Conservation (phyloP, 306 rosid genomes). For the Cyclanthera cordifolia region DNA sequence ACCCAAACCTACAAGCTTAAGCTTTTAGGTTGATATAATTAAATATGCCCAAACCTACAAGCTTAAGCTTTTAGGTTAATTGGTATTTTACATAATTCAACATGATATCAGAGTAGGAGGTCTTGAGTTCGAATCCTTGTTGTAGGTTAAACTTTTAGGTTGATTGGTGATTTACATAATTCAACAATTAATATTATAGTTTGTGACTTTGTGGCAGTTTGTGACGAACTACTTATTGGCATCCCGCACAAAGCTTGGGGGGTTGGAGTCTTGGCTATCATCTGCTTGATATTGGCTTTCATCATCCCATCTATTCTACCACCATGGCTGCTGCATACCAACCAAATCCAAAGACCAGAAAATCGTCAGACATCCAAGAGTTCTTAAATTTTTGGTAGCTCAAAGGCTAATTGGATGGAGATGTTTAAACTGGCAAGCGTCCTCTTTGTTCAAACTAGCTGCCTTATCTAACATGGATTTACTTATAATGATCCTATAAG, state of each 20-base stretch:
- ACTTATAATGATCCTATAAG: background rate
- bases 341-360: conserved; percentile 16
- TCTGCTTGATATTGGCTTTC: conserved; percentile 54
- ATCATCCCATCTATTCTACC: conserved; percentile 48
- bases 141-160: no score
- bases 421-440: background rate
- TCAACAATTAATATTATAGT: background rate
- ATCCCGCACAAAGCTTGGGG: conserved; percentile 78
- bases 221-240: conserved; percentile 66
- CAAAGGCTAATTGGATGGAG: background rate
- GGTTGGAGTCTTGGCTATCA: conserved; percentile 45
- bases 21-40: no score
- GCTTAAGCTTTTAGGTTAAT: no score
- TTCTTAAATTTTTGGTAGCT: conserved; percentile 23
- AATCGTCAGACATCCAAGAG: conserved; percentile 28
- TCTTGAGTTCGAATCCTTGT: no score
- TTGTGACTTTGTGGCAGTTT: conserved; percentile 32
- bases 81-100: no score
- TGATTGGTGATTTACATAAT: no score
- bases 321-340: conserved; percentile 35
- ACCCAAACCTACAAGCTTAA: no score
- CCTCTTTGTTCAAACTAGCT: background rate
- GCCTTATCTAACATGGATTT: background rate
- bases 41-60: no score
- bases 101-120: no score